Conservation (phyloP, 2,329 filamentous ascomycete genomes). For the Colletotrichum sp. region DNA sequence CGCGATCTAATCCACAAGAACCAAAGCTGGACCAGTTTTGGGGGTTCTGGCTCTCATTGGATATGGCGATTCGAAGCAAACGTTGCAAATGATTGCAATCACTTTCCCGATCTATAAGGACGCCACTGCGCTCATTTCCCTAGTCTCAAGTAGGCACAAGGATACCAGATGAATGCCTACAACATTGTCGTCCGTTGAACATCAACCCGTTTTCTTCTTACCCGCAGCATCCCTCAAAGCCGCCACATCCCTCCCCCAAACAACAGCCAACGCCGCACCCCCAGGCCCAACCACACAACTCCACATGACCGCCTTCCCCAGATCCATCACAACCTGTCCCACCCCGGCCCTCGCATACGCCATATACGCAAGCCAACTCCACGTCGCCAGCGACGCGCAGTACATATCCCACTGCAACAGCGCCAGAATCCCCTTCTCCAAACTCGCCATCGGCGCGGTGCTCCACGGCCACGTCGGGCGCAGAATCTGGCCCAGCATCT, state of each 20-base stretch:
- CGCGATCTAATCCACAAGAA: too few species aligned
- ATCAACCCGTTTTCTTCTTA: not conserved
- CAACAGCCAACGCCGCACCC: conserved; percentile 21
- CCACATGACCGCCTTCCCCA: not conserved
- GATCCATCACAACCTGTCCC: not conserved
- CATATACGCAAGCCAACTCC: conserved; percentile 16
- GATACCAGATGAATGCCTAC: too few species aligned
- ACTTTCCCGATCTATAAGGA: too few species aligned
- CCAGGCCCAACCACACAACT: conserved; percentile 21
- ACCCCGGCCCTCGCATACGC: conserved; percentile 3
- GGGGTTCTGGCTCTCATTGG: too few species aligned
- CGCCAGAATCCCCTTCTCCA: conserved; percentile 15
- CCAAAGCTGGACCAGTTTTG: too few species aligned
- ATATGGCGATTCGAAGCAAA: too few species aligned
- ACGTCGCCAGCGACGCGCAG: conserved; percentile 14
- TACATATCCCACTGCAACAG: conserved; percentile 29
- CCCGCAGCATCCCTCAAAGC: not conserved
- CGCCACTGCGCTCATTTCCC: too few species aligned
- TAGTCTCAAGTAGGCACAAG: too few species aligned
- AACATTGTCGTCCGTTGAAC: too few species aligned
- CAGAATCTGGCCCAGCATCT: conserved; percentile 15
- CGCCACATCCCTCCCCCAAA: conserved; percentile 24
- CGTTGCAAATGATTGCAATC: too few species aligned
- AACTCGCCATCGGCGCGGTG: not conserved
- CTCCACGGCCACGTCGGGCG: not conserved